Evolutionary conservation across 495 filamentous ascomycete genomes (phyloP).

Genomic region (Chaetomium tenue): DNA sequence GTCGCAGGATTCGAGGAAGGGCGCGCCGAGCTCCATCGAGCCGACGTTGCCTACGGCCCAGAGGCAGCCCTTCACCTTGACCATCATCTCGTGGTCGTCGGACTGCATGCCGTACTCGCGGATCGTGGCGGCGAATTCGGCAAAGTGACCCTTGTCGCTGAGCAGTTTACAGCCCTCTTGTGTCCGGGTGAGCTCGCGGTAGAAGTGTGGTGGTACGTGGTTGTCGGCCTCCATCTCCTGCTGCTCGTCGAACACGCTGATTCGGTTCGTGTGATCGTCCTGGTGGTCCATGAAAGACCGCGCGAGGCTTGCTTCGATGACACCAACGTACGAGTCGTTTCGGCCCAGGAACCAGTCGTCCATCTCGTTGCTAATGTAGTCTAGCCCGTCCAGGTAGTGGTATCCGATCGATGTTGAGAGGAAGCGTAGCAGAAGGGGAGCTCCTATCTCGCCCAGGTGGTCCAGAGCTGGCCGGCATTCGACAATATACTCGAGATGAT

Average conservation of each 20-base stretch:
- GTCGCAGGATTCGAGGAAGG: conserved; percentile 83
- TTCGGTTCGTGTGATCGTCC: conserved; percentile 51
- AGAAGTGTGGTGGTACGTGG: conserved; percentile 91
- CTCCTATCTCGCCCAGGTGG: conserved; percentile 94
- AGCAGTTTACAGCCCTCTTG: conserved; percentile 87
- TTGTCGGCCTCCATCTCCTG: conserved; percentile 52
- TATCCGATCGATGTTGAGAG: conserved; percentile 94
- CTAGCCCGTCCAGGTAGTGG: conserved; percentile 92
- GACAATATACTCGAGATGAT: conserved; percentile 90
- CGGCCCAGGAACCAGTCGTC: conserved; percentile 97
- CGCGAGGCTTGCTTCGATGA: conserved; percentile 95
- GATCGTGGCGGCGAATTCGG: conserved; percentile 85
- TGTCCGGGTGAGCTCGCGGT: conserved; percentile 89
- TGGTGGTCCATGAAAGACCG: conserved; percentile 74
- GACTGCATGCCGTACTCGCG: conserved; percentile 76
- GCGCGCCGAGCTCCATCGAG: conserved; percentile 94
- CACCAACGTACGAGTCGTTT: conserved; percentile 88
- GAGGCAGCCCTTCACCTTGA: conserved; percentile 94
- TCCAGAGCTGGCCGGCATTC: conserved; percentile 94
- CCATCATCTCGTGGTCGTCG: conserved; percentile 80
- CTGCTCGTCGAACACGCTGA: conserved; percentile 55
- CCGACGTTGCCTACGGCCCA: conserved; percentile 99
- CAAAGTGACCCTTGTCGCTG: conserved; percentile 90
- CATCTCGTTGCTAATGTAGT: conserved; percentile 99
- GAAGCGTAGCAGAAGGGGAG: conserved; percentile 87